Evolutionary conservation across 2,329 filamentous ascomycete genomes (phyloP).

Genomic region (Mollisia scopiformis): DNA sequence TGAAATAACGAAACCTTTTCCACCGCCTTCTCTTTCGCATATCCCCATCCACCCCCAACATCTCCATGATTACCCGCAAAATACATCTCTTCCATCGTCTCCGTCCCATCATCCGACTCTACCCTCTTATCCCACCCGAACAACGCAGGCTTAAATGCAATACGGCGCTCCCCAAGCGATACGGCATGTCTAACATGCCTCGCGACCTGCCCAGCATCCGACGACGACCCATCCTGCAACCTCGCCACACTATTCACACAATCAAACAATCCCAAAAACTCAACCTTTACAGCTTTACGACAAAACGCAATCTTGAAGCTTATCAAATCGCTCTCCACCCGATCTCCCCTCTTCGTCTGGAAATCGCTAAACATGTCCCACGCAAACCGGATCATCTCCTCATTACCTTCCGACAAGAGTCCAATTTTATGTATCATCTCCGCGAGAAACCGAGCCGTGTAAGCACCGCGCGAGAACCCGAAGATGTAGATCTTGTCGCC

Average conservation of each 20-base stretch:
- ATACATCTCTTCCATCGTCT: constrained; percentile 11
- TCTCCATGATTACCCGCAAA: constrained; percentile 11
- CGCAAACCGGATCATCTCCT: constrained; percentile 13
- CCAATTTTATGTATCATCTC: constrained; percentile 12
- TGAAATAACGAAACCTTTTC: constrained; percentile 3
- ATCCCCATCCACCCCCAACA: constrained; percentile 10
- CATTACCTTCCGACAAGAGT: constrained; percentile 7
- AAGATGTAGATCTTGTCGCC: constrained; percentile 12
- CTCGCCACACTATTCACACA: constrained; percentile 10
- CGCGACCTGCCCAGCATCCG: too few relatives aligned
- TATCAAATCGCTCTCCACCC: too few relatives aligned
- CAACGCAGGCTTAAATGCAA: constrained; percentile 9
- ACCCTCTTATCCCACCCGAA: constrained; percentile 1
- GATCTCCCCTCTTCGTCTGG: too few relatives aligned
- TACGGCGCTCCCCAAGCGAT: constrained; percentile 6
- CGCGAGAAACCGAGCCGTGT: constrained; percentile 10
- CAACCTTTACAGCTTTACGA: background rate
- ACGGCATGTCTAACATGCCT: constrained; percentile 9
- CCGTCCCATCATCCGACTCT: too few relatives aligned
- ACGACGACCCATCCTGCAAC: constrained; percentile 5
- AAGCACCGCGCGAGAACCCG: constrained; percentile 11
- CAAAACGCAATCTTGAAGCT: constrained; percentile 12
- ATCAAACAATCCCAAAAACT: constrained; percentile 13
- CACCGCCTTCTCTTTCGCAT: too few relatives aligned
- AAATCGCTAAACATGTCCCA: constrained; percentile 12